These are phyloP conservation scores for Colletotrichum sp. DNA, from an alignment of 2,329 filamentous ascomycete genomes.

Conservation along the genomic window DNA sequence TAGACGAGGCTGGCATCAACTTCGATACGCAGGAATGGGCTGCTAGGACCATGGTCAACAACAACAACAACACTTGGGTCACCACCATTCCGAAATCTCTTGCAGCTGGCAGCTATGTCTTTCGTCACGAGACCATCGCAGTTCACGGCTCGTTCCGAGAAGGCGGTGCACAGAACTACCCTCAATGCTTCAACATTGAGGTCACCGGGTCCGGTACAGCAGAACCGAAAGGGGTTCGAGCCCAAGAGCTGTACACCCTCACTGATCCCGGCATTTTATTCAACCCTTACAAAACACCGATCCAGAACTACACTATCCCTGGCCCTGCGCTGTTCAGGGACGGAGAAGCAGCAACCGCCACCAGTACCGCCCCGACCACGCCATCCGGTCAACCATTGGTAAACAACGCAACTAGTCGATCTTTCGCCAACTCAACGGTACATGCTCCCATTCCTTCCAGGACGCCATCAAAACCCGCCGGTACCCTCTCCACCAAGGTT, in stretches of 20 bases:
- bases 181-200: background rate
- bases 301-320: background rate
- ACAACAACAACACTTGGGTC: background rate
- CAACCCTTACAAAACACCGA: background rate
- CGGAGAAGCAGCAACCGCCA: background rate
- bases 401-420: rapidly evolving
- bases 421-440: background rate
- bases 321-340: background rate
- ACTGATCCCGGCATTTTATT: background rate
- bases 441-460: background rate
- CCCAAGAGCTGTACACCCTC: background rate
- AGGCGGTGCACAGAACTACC: background rate
- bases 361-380: background rate
- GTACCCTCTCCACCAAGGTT: rapidly evolving
- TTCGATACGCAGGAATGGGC: background rate
- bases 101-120: background rate
- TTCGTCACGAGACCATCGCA: background rate
- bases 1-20: background rate
- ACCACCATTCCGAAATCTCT: background rate
- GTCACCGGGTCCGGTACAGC: background rate
- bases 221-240: rapidly evolving
- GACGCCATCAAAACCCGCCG: rapidly evolving
- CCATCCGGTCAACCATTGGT: rapidly evolving
- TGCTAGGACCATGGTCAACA: background rate
- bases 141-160: background rate